Evolutionary conservation across 306 rosid species (phyloP), one percentile per base, ranked within the genome.

Genomic region (Rosa persica): DNA sequence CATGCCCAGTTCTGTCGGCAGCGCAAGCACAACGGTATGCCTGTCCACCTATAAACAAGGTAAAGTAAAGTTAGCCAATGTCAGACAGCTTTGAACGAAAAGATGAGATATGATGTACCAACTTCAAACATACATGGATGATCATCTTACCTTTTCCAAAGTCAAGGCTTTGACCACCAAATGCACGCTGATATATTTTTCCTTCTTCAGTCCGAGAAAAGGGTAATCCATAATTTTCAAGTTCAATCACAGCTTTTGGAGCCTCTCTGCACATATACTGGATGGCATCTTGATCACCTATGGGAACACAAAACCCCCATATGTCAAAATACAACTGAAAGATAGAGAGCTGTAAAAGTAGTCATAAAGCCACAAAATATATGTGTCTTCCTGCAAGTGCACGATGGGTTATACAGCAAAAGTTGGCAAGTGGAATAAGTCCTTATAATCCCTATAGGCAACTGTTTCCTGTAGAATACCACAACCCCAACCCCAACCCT

Each of bases 231-330:
- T 93, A 93, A 85, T 91, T 91, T 82, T 93, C 98, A 67, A 91
- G 93, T 79, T 93, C 98, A 75, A 93, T 94, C 70, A 94, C 97
- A 8, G 98, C 96, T 85, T 94, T 92, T 30, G 98, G 98, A 54
- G 98, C 97, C 79, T 94, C 98, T 79, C 98, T 86, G 73, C 97
- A 92, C 98, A 94, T 89, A 78, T 94, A 92, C 82, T 92, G 97
- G 87, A 94, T 90, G 78, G 98, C 98, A 88, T 94, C 98, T 83
- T 92, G 98, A 83, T 94, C 98, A 79, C 98, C 98, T 94, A 78
- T 16, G 73, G 30, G 49, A 81, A 66, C 55, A 81, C 11, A 75
- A 66, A 36, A 74, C 72, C 80, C 47, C 81, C 67, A 79, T 74
- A 58, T 39, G 58, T 77, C 12, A 64, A 69, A 17, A 34, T 17